Conservation (phyloP, 345 rosid genomes). For the Citrus cavaleriei region DNA sequence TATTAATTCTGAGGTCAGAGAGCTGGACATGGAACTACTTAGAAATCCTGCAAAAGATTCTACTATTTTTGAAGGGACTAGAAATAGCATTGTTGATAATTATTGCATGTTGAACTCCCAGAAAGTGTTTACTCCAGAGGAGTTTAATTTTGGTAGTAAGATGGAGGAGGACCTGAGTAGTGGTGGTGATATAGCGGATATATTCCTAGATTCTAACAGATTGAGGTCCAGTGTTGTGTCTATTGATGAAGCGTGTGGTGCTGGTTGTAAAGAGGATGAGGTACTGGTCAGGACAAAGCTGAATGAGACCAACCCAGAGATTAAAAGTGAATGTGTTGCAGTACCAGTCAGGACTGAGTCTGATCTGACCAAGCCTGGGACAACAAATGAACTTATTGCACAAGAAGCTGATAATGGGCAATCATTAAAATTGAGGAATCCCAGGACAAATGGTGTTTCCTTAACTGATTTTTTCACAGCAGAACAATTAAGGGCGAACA, state of each 20-base stretch:
- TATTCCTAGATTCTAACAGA: conserved; percentile 3
- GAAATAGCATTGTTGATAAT: background rate
- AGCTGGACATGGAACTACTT: conserved; percentile 8
- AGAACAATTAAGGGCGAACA: conserved; percentile 40
- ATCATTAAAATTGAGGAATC: conserved; percentile 5
- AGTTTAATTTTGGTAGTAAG: conserved; percentile 2
- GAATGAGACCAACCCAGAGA: background rate
- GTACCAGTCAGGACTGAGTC: background rate
- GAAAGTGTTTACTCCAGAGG: conserved; percentile 5
- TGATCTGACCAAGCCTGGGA: background rate
- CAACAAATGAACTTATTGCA: background rate
- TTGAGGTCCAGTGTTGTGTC: background rate
- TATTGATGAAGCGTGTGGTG: conserved; percentile 12
- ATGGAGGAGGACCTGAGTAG: conserved; percentile 3
- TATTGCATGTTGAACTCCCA: background rate
- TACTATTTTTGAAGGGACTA: background rate
- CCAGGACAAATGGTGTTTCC: conserved; percentile 31
- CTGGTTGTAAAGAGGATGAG: conserved; percentile 14
- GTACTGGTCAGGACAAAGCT: background rate
- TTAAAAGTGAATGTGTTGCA: background rate
- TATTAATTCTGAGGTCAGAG: conserved; percentile 24
- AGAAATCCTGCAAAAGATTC: conserved; percentile 8
- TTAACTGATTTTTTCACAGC: conserved; percentile 41
- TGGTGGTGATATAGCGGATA: conserved; percentile 4
- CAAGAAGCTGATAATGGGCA: conserved; percentile 8